Percentiles rank a stretch among this genome's conserved stretches.
Evolutionary conservation across 371 early-diverging fungal genomes (phyloP).

Genomic region (Mortierella sp.): DNA sequence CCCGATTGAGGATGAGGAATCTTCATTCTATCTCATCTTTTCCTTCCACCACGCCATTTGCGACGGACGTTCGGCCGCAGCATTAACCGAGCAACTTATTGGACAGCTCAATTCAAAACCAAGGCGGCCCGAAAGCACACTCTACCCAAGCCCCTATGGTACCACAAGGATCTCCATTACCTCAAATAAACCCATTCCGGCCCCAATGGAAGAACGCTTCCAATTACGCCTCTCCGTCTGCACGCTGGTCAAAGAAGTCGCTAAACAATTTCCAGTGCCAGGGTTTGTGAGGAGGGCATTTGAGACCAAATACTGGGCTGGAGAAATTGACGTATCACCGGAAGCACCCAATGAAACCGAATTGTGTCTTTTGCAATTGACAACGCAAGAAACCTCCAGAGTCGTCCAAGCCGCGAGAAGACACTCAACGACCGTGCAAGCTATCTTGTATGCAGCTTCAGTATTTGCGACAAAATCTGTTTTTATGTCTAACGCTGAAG

Average conservation of each 20-base stretch:
- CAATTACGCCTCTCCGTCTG: conserved; percentile 21
- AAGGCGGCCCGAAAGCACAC: not conserved
- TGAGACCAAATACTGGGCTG: conserved; percentile 43
- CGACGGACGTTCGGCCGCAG: not conserved
- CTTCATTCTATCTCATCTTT: conserved; percentile 20
- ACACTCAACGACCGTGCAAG: conserved; percentile 34
- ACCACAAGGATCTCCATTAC: not conserved
- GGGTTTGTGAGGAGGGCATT: conserved; percentile 24
- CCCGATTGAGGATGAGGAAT: not conserved
- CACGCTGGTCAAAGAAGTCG: not conserved
- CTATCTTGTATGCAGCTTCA: conserved; percentile 20
- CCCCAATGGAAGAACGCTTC: not conserved
- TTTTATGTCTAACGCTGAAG: conserved; percentile 15
- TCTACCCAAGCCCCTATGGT: not conserved
- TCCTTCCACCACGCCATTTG: conserved; percentile 8
- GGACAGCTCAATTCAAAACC: conserved; percentile 11
- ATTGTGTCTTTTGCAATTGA: conserved; percentile 14
- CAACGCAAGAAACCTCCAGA: conserved; percentile 16
- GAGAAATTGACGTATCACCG: conserved; percentile 35
- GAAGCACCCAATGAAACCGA: conserved; percentile 23
- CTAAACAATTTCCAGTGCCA: conserved; percentile 23
- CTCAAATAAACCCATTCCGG: conserved; percentile 14
- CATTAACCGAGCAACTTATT: conserved; percentile 18
- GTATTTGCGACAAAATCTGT: conserved; percentile 29
- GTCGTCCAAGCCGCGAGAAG: conserved; percentile 19